Evolutionary conservation across 257 asterid genomes (phyloP), one percentile per base, ranked within the genome.

Genomic region (Striga asiatica): DNA sequence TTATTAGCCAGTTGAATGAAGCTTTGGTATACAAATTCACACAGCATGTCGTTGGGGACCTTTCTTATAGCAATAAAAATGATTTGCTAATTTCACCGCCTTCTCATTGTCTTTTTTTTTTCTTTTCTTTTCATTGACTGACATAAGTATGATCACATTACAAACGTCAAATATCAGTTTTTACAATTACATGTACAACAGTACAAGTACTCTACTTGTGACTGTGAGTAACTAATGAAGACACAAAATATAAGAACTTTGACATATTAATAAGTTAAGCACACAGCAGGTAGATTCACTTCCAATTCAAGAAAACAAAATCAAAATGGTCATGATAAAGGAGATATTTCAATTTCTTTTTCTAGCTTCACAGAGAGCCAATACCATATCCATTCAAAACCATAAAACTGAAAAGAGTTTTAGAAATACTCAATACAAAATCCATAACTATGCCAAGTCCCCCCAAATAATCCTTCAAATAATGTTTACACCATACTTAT

Each of bases 271-370:
- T 47, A 32, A 57, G 47, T 21, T 10, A 35, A 43, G 22, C 22
- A 25, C 22, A 25, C 43, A 52, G 18, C 8, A 8, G 21, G 19
- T 54, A 41, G 49, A 29, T 53, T 25, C 1, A 29, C 42, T 60
- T 34, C 63, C 55, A 58, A 48, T 42, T 34, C 7, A 19, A 63
- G 51, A 8, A 60, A 31, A 56, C 27, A 54, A 47, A 47, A 14
- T 28, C 38, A 48, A 27, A 23, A 42, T 12, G 48, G 52, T 21
- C 47, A 57, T 47, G 41, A 54, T 47, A 14, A n/a, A 35, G 13
- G 21, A 50, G 39, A 55, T 8, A 23, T 35, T 45, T 32, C 4
- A 18, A 55, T 20, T 41, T 43, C 29, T 18, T 37, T 25, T 14
- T 37, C 46, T 43, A 12, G 52, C 45, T 4, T 5, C 0, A n/a